phyloP scores from a whole-genome alignment of 192 early-diverging fungal species.

The Coemansia nantahalensis region DNA sequence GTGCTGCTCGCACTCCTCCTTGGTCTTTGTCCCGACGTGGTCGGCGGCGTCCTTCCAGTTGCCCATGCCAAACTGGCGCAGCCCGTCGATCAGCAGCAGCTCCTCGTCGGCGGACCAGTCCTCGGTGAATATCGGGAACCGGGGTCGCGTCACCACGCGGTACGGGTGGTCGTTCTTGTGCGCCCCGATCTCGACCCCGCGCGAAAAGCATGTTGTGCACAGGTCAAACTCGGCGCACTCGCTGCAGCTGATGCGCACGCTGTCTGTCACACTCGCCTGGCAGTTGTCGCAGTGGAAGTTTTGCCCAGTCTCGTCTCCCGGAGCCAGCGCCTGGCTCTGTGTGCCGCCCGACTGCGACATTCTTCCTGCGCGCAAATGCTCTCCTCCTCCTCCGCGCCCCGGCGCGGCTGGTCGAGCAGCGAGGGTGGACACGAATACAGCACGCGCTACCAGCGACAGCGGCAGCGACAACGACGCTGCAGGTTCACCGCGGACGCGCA shows the following conservation, averaged over 20 bases:
- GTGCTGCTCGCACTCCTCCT: conserved; percentile 85
- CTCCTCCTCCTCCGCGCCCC: too few relatives aligned
- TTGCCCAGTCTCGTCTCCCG: conserved; percentile 47
- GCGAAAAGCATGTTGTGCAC: conserved; percentile 91
- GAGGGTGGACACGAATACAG: too few relatives aligned
- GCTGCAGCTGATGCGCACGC: conserved; percentile 83
- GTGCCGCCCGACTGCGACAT: conserved; percentile 12
- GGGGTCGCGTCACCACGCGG: conserved; percentile 67
- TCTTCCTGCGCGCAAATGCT: neutral
- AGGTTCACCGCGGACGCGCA: too few relatives aligned
- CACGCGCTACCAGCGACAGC: too few relatives aligned
- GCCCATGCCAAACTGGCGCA: conserved; percentile 90
- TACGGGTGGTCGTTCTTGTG: conserved; percentile 89
- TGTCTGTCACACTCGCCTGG: conserved; percentile 83
- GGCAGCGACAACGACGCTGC: too few relatives aligned
- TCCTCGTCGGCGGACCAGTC: conserved; percentile 98
- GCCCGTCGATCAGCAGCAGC: conserved; percentile 85
- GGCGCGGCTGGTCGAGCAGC: too few relatives aligned
- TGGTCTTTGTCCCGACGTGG: conserved; percentile 87
- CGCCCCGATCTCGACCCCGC: conserved; percentile 72
- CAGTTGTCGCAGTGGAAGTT: conserved; percentile 82
- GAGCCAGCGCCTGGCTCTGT: conserved; percentile 14
- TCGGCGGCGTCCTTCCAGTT: conserved; percentile 97
- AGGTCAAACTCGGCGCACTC: conserved; percentile 88
- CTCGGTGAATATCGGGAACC: conserved; percentile 83